These are phyloP conservation scores for Magnusiomyces paraingens DNA, from an alignment of 1,139 yeast genomes.

Conservation along the genomic window DNA sequence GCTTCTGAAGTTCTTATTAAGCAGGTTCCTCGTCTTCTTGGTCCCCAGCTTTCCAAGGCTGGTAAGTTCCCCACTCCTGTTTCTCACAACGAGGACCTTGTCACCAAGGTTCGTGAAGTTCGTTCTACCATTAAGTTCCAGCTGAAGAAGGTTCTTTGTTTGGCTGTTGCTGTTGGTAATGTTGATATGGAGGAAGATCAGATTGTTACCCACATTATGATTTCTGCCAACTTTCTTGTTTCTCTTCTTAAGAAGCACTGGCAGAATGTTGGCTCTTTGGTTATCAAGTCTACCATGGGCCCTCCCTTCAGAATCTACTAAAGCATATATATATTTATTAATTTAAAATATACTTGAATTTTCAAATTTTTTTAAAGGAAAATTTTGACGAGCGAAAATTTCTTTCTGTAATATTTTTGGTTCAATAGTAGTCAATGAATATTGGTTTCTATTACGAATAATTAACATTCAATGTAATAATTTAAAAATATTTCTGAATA, in stretches of 20 bases:
- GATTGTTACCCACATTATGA: slow-evolving; percentile 96
- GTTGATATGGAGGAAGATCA: slow-evolving; percentile 98
- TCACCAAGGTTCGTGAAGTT: slow-evolving; percentile 93
- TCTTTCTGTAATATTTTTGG: too few relatives aligned
- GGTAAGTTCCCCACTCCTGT: slow-evolving; percentile 99
- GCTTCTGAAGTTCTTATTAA: slow-evolving; percentile 99
- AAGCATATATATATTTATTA: slow-evolving; percentile 27
- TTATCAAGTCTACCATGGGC: slow-evolving; percentile 99
- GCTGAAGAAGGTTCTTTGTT: slow-evolving; percentile 85
- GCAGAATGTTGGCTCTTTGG: slow-evolving; percentile 99
- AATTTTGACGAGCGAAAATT: slow-evolving; percentile 2
- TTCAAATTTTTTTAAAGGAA: background rate
- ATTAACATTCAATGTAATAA: too few relatives aligned
- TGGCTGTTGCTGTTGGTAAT: slow-evolving; percentile 97
- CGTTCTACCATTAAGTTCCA: slow-evolving; percentile 99
- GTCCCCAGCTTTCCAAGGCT: slow-evolving; percentile 99
- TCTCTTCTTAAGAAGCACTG: slow-evolving; percentile 99
- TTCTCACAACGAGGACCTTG: slow-evolving; percentile 97
- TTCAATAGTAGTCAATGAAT: background rate
- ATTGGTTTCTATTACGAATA: too few relatives aligned
- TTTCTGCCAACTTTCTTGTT: slow-evolving; percentile 98
- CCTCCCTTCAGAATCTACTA: slow-evolving; percentile 99
- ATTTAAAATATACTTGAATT: background rate
- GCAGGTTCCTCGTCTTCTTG: slow-evolving; percentile 99
- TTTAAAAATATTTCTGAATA: too few relatives aligned